phyloP scores from a whole-genome alignment of 495 filamentous ascomycete species.

The Aspergillus taichungensis region DNA sequence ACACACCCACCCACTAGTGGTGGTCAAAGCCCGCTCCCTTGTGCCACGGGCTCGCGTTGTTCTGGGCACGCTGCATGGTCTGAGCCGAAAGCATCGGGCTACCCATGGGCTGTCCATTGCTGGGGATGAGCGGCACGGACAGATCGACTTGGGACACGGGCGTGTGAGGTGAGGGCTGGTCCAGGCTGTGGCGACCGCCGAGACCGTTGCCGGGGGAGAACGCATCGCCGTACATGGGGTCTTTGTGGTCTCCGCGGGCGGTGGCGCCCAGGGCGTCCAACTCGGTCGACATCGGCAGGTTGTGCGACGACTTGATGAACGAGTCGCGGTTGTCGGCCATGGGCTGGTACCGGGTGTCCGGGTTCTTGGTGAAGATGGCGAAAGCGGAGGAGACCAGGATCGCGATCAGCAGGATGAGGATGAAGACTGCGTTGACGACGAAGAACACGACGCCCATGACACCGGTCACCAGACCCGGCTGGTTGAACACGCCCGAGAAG shows the following conservation, averaged over 20 bases:
- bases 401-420: conserved; percentile 74
- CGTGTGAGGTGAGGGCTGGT: conserved; percentile 7
- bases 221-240: conserved; percentile 64
- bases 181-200: conserved; percentile 9
- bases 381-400: conserved; percentile 75
- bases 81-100: too few relatives aligned
- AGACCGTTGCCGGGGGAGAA: conserved; percentile 34
- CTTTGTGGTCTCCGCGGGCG: conserved; percentile 69
- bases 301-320: conserved; percentile 89
- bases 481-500: conserved; percentile 72
- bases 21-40: too few relatives aligned
- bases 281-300: conserved; percentile 62
- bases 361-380: conserved; percentile 83
- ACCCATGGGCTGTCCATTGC: conserved; percentile 7
- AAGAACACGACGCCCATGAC: conserved; percentile 94
- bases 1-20: too few relatives aligned
- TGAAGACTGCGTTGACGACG: conserved; percentile 78
- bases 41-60: too few relatives aligned
- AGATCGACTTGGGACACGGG: conserved; percentile 50
- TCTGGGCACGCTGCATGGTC: too few relatives aligned
- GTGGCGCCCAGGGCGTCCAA: conserved; percentile 87
- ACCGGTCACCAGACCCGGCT: conserved; percentile 75
- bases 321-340: conserved; percentile 92
- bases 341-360: conserved; percentile 86
- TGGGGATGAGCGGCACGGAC: conserved; percentile 50